These are phyloP conservation scores for Carex cristatella DNA, from an alignment of 176 grass and related monocot species.

Conservation along the genomic window DNA sequence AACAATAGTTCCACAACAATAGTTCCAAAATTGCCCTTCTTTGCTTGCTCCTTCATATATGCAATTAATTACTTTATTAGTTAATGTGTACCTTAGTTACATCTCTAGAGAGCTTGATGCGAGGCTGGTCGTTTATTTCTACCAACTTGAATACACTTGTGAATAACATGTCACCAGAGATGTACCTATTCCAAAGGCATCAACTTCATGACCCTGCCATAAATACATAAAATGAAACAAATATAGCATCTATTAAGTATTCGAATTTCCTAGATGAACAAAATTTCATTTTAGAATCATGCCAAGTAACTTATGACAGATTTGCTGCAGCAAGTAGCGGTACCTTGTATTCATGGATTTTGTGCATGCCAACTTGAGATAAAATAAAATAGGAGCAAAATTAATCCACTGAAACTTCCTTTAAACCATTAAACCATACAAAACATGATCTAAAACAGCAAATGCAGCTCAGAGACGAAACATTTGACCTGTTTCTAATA, in stretches of 20 bases:
- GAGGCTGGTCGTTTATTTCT: conserved; percentile 90
- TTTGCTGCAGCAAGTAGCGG: too few species aligned
- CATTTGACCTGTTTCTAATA: too few species aligned
- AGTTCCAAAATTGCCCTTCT: neutral
- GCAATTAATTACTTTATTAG: neutral
- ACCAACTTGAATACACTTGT: conserved; percentile 99
- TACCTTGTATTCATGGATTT: too few species aligned
- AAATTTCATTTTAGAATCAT: too few species aligned
- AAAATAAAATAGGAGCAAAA: too few species aligned
- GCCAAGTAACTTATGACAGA: too few species aligned
- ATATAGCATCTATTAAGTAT: neutral
- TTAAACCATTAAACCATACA: too few species aligned
- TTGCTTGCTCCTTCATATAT: neutral
- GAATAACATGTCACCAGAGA: conserved; percentile 93
- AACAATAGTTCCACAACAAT: neutral
- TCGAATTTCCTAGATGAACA: neutral
- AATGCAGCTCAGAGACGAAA: too few species aligned
- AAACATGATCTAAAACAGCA: too few species aligned
- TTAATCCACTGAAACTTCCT: too few species aligned
- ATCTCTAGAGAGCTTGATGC: conserved; percentile 96
- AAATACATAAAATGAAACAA: conserved; percentile 5
- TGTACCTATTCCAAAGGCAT: conserved; percentile 95
- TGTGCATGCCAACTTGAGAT: too few species aligned
- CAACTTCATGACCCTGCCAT: conserved; percentile 91
- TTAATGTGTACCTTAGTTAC: conserved; percentile 58